Conservation (phyloP, 78 protist genomes). For the slime mould (Dictyostelium discoideum) region DNA sequence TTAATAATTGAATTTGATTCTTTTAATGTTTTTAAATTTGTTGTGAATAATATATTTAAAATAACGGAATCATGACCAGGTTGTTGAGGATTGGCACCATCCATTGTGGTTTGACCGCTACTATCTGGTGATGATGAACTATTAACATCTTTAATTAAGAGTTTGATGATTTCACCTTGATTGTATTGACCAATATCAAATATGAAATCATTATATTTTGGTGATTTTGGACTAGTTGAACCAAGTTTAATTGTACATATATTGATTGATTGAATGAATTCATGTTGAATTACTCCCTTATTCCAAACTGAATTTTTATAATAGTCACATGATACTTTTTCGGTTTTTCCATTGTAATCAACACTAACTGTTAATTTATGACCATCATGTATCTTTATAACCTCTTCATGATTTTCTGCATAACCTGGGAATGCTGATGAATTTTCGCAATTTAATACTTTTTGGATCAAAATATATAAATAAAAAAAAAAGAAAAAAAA, state of each 20-base stretch:
- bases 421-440: not conserved
- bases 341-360: conserved; percentile 9
- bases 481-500: not conserved
- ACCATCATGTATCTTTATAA: not conserved
- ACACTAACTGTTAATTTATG: conserved; percentile 6
- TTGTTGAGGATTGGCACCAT: not conserved
- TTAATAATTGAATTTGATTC: not conserved
- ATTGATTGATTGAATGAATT: not conserved
- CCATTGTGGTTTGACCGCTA: not conserved
- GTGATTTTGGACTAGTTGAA: not conserved
- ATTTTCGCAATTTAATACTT: conserved; percentile 22
- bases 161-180: not conserved
- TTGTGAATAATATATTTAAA: conserved; percentile 19
- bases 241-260: not conserved
- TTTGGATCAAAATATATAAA: no score
- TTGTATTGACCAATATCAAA: not conserved
- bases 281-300: not conserved
- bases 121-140: not conserved
- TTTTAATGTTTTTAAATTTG: not conserved
- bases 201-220: not conserved
- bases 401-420: not conserved
- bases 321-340: not conserved
- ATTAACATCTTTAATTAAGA: not conserved
- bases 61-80: not conserved
- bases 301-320: conserved; percentile 21